Evolutionary conservation across 345 rosid genomes (phyloP).

Genomic region (Hevea brasiliensis): DNA sequence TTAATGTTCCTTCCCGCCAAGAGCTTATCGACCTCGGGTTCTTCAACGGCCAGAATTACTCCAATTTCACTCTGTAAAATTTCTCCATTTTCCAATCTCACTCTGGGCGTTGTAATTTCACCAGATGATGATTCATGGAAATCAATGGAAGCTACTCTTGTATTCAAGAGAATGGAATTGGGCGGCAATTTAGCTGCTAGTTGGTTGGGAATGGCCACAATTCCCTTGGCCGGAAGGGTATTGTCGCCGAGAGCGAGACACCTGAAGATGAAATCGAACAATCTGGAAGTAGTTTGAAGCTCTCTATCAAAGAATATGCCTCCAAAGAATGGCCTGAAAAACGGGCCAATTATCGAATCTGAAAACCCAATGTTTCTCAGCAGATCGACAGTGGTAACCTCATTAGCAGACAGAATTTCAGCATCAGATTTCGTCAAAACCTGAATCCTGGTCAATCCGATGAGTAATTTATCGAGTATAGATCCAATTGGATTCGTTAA

Average conservation of each 20-base stretch:
- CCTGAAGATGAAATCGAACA: conserved; percentile 81
- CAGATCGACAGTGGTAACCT: conserved; percentile 53
- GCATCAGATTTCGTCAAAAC: conserved; percentile 58
- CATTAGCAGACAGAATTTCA: conserved; percentile 46
- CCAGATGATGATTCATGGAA: conserved; percentile 23
- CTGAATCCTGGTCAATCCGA: conserved; percentile 59
- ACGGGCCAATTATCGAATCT: conserved; percentile 50
- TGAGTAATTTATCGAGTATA: conserved; percentile 65
- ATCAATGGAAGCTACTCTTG: conserved; percentile 55
- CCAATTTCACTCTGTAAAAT: conserved; percentile 56
- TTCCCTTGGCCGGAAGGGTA: conserved; percentile 78
- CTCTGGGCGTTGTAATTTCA: conserved; percentile 25
- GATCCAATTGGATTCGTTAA: conserved; percentile 81
- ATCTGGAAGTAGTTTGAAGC: conserved; percentile 76
- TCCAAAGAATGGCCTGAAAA: conserved; percentile 86
- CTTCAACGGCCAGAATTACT: conserved; percentile 78
- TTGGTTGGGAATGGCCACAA: conserved; percentile 71
- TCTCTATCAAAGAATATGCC: conserved; percentile 82
- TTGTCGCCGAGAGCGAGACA: conserved; percentile 92
- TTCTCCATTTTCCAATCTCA: conserved; percentile 56
- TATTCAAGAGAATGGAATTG: conserved; percentile 49
- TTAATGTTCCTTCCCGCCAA: conserved; percentile 37
- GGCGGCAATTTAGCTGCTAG: conserved; percentile 57
- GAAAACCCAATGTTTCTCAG: conserved; percentile 68
- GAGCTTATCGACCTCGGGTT: conserved; percentile 61